A percentile compares a stretch with the other conserved stretches of the same genome.
Conservation (phyloP, 441 rosid species). For the Erodium chrysanthum region DNA sequence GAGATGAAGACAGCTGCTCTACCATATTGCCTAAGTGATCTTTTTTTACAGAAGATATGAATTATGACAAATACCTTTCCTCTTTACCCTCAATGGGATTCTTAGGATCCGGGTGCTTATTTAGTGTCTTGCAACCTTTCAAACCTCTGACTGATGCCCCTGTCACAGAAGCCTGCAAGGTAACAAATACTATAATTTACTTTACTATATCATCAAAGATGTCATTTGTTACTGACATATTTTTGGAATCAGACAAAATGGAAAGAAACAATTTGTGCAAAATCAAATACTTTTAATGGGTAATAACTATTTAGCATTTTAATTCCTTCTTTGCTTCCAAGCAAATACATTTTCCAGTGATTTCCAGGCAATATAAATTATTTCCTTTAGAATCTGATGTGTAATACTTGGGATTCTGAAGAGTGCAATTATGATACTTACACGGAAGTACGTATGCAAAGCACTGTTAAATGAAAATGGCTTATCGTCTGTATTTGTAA, state of each 20-base stretch:
- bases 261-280: background rate
- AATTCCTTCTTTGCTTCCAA: background rate
- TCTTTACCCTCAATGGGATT: conserved; percentile 70
- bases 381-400: background rate
- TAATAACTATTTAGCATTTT: background rate
- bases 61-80: conserved; percentile 29
- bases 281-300: background rate
- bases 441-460: conserved; percentile 79
- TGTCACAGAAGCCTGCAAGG: conserved; percentile 63
- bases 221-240: no score
- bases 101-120: conserved; percentile 82
- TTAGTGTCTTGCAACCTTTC: conserved; percentile 81
- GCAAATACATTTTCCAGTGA: background rate
- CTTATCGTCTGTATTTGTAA: conserved; percentile 66
- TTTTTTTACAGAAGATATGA: no score
- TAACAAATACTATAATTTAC: background rate
- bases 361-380: background rate
- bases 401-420: conserved; percentile 10
- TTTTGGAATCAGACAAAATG: no score
- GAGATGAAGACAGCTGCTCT: no score
- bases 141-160: conserved; percentile 69
- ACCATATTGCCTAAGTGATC: no score
- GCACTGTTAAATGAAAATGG: conserved; percentile 75
- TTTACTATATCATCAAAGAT: no score
- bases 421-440: conserved; percentile 23